Percentiles rank a stretch among this genome's conserved stretches.
Conservation (phyloP, 139 green algal species). For the Coccomyxa sp. region DNA sequence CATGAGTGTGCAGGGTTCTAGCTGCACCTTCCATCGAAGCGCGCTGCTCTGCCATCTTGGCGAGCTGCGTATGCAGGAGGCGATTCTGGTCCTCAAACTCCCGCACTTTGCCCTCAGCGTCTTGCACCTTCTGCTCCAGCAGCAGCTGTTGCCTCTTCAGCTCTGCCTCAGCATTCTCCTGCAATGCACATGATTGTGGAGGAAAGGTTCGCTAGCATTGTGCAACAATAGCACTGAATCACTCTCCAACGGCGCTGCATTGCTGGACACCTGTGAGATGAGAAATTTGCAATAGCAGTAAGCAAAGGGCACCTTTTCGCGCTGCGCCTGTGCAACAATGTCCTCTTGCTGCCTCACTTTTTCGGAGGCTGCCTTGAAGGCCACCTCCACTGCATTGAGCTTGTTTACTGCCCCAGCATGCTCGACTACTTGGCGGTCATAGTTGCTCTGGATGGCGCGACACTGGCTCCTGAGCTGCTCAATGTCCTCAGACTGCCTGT, state of each 20-base stretch:
- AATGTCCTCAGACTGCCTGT: not conserved
- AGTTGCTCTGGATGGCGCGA: not conserved
- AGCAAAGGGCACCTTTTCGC: not conserved
- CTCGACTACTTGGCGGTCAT: constrained; percentile 7
- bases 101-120: not conserved
- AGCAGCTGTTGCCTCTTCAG: constrained; percentile 4
- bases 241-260: not conserved
- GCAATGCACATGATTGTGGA: not conserved
- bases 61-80: constrained; percentile 43
- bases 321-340: not conserved
- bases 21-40: not conserved
- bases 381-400: constrained; percentile 13
- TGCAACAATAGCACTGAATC: not conserved
- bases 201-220: not conserved
- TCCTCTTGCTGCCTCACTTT: not conserved
- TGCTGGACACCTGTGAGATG: not conserved
- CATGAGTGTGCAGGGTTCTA: not conserved
- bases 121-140: constrained; percentile 13
- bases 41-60: constrained; percentile 18
- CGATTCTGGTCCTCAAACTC: constrained; percentile 33
- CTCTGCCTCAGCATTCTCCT: not conserved
- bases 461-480: not conserved
- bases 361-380: not conserved
- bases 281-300: not conserved
- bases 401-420: constrained; percentile 8